Conservation (phyloP, 148 eudicot genomes). For the Silene uniflora region DNA sequence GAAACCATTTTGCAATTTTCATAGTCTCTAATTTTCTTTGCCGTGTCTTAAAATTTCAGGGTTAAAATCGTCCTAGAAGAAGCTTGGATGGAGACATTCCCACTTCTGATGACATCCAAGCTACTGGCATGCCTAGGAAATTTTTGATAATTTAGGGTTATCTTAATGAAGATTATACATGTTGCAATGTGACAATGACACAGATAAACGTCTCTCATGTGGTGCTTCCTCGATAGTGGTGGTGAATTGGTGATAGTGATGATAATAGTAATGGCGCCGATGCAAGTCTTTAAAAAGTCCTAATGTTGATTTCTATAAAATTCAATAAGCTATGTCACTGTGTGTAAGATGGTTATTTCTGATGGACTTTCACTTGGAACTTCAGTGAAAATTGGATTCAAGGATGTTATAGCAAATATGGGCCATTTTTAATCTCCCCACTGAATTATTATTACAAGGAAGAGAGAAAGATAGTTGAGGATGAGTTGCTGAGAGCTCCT, state of each 20-base stretch:
- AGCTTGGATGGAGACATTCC: not conserved
- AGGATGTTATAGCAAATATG: not conserved
- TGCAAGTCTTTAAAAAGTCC: no score
- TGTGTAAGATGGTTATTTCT: not conserved
- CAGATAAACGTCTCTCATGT: not conserved
- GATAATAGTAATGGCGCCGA: no score
- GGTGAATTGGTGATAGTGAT: not conserved
- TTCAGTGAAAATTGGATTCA: not conserved
- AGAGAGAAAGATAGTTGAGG: constrained; percentile 7
- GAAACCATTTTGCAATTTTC: no score
- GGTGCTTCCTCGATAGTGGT: not conserved
- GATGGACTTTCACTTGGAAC: not conserved
- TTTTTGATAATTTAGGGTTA: not conserved
- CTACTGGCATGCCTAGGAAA: not conserved
- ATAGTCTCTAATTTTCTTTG: no score
- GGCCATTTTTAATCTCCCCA: not conserved
- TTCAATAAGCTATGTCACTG: constrained; percentile 4
- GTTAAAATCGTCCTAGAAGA: not conserved
- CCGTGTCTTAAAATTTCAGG: not conserved
- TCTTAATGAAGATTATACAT: not conserved
- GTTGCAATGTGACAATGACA: not conserved
- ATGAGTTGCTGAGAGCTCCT: constrained; percentile 1
- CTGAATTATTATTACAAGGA: not conserved
- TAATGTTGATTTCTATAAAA: no score
- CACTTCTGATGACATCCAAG: not conserved